Evolutionary conservation across 768 basidiomycete genomes (phyloP), one percentile per base, ranked within the genome.

Genomic region (Boletus subparvulus): DNA sequence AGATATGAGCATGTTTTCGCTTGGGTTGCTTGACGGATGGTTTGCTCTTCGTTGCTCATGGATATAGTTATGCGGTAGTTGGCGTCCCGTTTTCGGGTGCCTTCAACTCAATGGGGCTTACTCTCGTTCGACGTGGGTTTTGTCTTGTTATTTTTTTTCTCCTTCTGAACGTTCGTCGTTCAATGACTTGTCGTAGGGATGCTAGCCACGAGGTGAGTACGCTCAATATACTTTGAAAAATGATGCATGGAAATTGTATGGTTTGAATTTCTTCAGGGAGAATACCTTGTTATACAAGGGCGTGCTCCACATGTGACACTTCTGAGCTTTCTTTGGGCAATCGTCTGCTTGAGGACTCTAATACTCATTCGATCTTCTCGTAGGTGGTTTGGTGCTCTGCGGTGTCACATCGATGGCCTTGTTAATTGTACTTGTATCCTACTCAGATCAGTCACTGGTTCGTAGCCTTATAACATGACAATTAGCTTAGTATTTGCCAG

Each of bases 181-280:
- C 77, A 51, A 51, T 50, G 5, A 61, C 67, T 68, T 59, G 64
- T 64, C 30, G 49, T 43, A 43, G n/a, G 33, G 32, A 30, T 46
- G 24, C 2, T 52, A 16, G 41, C 10, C 54, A 24, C 14, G 17
- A 53, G 58, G 70, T 73, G 52, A 71, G 72, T 59, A 46, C n/a
- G 6, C n/a, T 37, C 26, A 16, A 11, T 56, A 62, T 56, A 40
- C 54, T 62, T 64, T 56, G 14, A 68, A 66, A 56, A 33, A 81
- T 88, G 86, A 87, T 87, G 84, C 66, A 74, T 71, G 56, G 68
- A 68, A 73, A 70, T 69, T 74, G 76, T 74, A 58, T 61, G 35
- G 60, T 73, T 86, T 87, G 90, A 90, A 91, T 92, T 92, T 92
- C 90, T 92, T 92, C 90, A 91, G 77, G 90, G 90, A 85, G 86